Base-by-base conservation (phyloP, 495 filamentous ascomycete species). In the Penicillium parvum region DNA sequence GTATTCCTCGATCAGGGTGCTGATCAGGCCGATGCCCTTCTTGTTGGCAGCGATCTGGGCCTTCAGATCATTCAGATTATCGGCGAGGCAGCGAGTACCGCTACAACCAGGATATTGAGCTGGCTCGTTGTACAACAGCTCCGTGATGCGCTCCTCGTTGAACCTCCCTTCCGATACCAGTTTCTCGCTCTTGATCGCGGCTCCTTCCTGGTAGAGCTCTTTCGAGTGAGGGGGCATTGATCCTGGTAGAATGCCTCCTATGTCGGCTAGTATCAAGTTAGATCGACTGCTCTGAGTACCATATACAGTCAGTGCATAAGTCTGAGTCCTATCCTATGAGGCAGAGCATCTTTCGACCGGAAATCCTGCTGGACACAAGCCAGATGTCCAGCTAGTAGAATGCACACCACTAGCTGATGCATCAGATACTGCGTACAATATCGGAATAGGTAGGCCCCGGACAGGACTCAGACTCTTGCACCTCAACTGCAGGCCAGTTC, bases 21-120 rank as follows among this genome's bases (percentile, higher is more conserved):
- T 77, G 44, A 97, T 95, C 21, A 98, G 77, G 35, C 80, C 88
- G 47, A 96, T 96, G 15, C 92, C 92, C 55, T 95, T 95, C 56
- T 95, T 84, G 58, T 98, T 97, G 5, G 90, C 88, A 4, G 92
- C 92, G 14, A 96, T 83, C 53, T 96, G 90, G 1, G 92, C 92
- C 62, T 94, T 90, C 14, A 98, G 76, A 60, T 98, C 92, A 52
- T 90, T 92, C 64, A 98, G 72, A 57, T 98, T 98, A 56, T 98
- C 92, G 11, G 79, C 81, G 1, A 96, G 68, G 57, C 88, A 91
- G 37, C 92, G 71, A 2, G 90, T 95, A 3, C 90, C 92, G 53
- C 82, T 87, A 70, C 90, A 96, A 7, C 84, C 88, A 3, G 88
- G 83, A 52, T 88, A 86, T 43, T 84, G 72, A 2, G 87, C 90